These are phyloP conservation scores for Coemansia umbellata DNA, from an alignment of 192 early-diverging fungal species.

Conservation along the genomic window DNA sequence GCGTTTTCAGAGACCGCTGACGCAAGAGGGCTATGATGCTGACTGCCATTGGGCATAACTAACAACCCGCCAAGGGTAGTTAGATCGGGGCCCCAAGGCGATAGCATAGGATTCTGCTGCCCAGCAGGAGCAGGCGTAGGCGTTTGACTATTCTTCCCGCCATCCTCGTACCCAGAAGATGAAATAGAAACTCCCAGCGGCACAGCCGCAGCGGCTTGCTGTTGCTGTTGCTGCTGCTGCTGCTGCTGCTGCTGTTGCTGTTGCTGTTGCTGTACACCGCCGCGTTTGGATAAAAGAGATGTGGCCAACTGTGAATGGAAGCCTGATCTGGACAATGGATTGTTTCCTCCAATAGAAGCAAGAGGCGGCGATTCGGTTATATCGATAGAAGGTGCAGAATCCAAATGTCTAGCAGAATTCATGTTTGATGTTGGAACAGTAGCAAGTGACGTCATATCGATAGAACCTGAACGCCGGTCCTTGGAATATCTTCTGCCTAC, in stretches of 20 bases:
- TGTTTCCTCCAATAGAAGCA: slow-evolving; percentile 1
- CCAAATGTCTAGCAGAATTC: neutral
- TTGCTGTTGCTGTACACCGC: slow-evolving; percentile 13
- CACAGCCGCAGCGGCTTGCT: too few species aligned
- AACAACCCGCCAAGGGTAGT: slow-evolving; percentile 28
- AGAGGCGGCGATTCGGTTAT: slow-evolving; percentile 9
- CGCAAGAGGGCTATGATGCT: too few species aligned
- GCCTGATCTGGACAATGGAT: slow-evolving; percentile 12
- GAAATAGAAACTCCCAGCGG: too few species aligned
- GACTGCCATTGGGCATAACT: neutral
- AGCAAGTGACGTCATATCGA: slow-evolving; percentile 38
- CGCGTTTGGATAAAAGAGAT: slow-evolving; percentile 23
- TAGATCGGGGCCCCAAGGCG: slow-evolving; percentile 9
- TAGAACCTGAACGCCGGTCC: slow-evolving; percentile 35
- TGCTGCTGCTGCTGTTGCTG: slow-evolving; percentile 11
- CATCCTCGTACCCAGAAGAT: neutral
- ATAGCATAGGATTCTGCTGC: slow-evolving; percentile 6
- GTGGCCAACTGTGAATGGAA: slow-evolving; percentile 44
- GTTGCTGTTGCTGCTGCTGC: slow-evolving; percentile 17
- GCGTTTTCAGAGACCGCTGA: too few species aligned
- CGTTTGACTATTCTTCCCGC: neutral
- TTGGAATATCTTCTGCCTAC: slow-evolving; percentile 1
- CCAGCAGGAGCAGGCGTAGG: slow-evolving; percentile 1
- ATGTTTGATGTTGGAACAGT: slow-evolving; percentile 14
- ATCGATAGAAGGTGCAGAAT: neutral